Base-by-base conservation (phyloP, 2,329 filamentous ascomycete genomes). In the Aspergillus sergii region DNA sequence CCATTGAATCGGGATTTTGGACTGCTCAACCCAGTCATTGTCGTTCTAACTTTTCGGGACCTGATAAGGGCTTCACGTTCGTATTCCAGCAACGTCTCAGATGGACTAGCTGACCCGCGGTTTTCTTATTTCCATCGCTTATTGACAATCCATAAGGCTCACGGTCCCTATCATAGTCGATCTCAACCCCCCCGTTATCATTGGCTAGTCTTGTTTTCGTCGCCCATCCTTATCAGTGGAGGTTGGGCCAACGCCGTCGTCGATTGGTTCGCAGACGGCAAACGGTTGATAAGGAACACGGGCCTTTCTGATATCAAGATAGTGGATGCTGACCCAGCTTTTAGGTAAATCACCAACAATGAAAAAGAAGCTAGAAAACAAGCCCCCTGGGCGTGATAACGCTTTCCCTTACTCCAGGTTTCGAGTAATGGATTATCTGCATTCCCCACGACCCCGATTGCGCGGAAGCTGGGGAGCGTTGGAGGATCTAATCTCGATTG, bases 191-290 rank as follows among this genome's bases (percentile, higher is more conserved):
- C 43, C 19, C 8, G 48, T 23, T 21, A 14, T 60, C 34, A 60
- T 60, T 60, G 58, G 58, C 46, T 32, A 34, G 39, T 39, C 19
- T 54, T 32, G 46, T 60, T 60, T 54, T 60, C 58, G 58, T 60
- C 14, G 48, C 26, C 41, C 48, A 41, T 60, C 48, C 58, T 60
- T 60, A 60, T 60, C 58, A 60, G 48, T 60, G 48, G 26, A 60
- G 32, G 48, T 39, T 32, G 28, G 28, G 45, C 30, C 16, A 19
- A 41, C 19, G 26, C 30, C 14, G 11, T 54, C 51, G 26, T 39
- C 58, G 58, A 60, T 60, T 60, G 58, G 58, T 21, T 59, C 32
- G 8, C 26, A 39, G 28, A 50, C 28, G 41, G 21, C 39, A 26
- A 34, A 51, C 41, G 50, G 19, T 54, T 60, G 58, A 60, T 60